A percentile compares a stretch with the other conserved stretches of the same genome.
These are phyloP conservation scores for Gamarada debralockiae DNA, from an alignment of 495 filamentous ascomycete genomes.

Conservation along the genomic window DNA sequence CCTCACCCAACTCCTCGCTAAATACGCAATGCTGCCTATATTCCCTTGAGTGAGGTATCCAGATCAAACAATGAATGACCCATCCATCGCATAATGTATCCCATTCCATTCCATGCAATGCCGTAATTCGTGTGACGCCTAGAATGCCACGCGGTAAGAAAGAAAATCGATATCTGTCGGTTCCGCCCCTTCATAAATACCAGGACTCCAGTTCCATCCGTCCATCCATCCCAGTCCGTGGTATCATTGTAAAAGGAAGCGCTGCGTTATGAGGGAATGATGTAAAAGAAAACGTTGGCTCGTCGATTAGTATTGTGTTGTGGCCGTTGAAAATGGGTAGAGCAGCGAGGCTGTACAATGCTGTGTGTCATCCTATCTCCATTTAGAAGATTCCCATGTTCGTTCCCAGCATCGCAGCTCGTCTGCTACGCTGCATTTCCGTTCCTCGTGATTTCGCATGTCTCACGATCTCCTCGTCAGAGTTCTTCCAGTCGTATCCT, in stretches of 20 bases:
- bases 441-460: slow-evolving; percentile 20
- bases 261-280: background rate
- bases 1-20: slow-evolving; percentile 9
- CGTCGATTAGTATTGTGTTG: background rate
- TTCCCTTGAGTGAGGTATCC: background rate
- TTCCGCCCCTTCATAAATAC: slow-evolving; percentile 3
- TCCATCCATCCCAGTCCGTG: slow-evolving; percentile 7
- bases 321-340: background rate
- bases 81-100: background rate
- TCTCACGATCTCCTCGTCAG: slow-evolving; percentile 27
- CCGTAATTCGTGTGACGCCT: background rate
- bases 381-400: slow-evolving; percentile 18
- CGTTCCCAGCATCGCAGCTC: slow-evolving; percentile 15
- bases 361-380: slow-evolving; percentile 1
- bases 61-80: background rate
- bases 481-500: slow-evolving; percentile 32
- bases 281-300: background rate
- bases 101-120: background rate
- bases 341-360: slow-evolving; percentile 10
- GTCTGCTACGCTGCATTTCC: slow-evolving; percentile 6
- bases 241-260: slow-evolving; percentile 17
- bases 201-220: background rate
- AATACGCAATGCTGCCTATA: background rate
- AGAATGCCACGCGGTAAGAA: background rate
- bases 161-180: background rate